Conservation (phyloP, 306 rosid genomes). For the Acacia acuminata region DNA sequence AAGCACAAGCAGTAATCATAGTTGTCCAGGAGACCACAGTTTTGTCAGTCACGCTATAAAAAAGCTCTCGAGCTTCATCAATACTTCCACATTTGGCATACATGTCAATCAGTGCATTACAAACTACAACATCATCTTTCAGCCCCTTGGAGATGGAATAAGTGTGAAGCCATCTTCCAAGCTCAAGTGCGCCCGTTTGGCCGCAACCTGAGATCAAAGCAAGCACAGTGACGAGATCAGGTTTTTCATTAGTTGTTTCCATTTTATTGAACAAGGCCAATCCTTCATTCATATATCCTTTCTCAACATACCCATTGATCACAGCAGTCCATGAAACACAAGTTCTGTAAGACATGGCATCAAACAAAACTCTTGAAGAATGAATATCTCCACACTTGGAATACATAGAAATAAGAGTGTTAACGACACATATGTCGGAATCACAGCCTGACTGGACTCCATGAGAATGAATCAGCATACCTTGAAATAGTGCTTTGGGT, state of each 20-base stretch:
- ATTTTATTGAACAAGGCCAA: constrained; percentile 52
- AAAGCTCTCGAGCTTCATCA: constrained; percentile 48
- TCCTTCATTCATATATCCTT: constrained; percentile 56
- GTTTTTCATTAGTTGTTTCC: constrained; percentile 58
- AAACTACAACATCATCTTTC: constrained; percentile 49
- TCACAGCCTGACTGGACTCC: constrained; percentile 66
- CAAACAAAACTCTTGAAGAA: constrained; percentile 58
- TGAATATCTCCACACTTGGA: constrained; percentile 59
- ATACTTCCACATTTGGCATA: constrained; percentile 73
- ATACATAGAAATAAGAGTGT: constrained; percentile 71
- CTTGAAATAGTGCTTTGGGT: constrained; percentile 52
- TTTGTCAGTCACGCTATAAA: constrained; percentile 44
- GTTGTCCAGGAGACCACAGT: constrained; percentile 71
- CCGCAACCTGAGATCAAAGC: constrained; percentile 65
- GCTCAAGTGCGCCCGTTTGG: constrained; percentile 55
- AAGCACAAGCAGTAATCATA: constrained; percentile 67
- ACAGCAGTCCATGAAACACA: constrained; percentile 78
- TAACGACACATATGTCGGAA: constrained; percentile 48
- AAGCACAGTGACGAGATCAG: constrained; percentile 66
- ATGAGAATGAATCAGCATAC: constrained; percentile 58
- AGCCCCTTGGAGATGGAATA: constrained; percentile 49
- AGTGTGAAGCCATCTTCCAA: constrained; percentile 58
- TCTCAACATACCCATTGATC: constrained; percentile 65
- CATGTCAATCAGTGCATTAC: constrained; percentile 77
- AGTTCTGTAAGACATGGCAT: constrained; percentile 49